A percentile compares a stretch with the other conserved stretches of the same genome.
These are phyloP conservation scores for Cucurbita ficifolia DNA, from an alignment of 306 rosid species.

Conservation along the genomic window DNA sequence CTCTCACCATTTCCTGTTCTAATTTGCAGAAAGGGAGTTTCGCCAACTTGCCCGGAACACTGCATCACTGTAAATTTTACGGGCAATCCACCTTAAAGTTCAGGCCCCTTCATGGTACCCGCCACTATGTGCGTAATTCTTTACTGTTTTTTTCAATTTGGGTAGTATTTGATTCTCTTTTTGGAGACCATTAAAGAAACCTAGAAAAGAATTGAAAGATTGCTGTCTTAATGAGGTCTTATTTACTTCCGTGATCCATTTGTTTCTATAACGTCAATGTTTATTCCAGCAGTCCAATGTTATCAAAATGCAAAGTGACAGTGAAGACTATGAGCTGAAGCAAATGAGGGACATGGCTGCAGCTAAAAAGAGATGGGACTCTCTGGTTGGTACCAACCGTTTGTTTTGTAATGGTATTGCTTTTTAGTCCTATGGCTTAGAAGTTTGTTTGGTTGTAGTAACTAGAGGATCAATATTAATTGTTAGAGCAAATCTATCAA, in stretches of 20 bases:
- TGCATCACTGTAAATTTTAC: conserved; percentile 13
- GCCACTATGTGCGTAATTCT: conserved; percentile 22
- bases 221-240: neutral
- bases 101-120: conserved; percentile 12
- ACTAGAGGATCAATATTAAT: neutral
- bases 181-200: neutral
- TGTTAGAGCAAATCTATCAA: neutral
- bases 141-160: neutral
- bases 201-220: neutral
- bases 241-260: neutral
- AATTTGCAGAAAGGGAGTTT: conserved; percentile 10
- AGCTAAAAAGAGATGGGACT: conserved; percentile 91
- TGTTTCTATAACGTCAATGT: neutral
- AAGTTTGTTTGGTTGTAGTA: neutral
- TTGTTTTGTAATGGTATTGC: neutral
- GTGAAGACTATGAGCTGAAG: conserved; percentile 69
- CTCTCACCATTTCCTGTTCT: conserved; percentile 18
- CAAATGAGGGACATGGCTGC: conserved; percentile 89
- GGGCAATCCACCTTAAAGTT: conserved; percentile 24
- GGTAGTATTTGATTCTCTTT: neutral
- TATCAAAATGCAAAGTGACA: conserved; percentile 37
- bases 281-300: conserved; percentile 19
- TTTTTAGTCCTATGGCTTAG: neutral
- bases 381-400: conserved; percentile 48
- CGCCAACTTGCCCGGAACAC: conserved; percentile 1